A percentile compares a stretch with the other conserved stretches of the same genome.
Conservation (phyloP, 2,329 filamentous ascomycete species). For the Apiospora kogelbergensis region DNA sequence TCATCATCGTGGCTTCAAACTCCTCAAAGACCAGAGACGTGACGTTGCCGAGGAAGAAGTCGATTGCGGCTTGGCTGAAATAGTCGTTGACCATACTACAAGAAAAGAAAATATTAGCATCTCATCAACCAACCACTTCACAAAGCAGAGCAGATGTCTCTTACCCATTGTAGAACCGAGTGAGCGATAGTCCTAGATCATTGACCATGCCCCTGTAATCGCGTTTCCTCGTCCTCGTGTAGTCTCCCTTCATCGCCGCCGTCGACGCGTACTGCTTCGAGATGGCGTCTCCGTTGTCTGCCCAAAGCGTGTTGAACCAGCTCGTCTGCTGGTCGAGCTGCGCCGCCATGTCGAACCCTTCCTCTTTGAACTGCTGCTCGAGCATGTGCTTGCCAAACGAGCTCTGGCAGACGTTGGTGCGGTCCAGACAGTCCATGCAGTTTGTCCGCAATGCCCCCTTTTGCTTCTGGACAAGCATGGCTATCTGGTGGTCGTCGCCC, state of each 20-base stretch:
- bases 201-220: slow-evolving; percentile 90
- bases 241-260: slow-evolving; percentile 94
- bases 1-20: slow-evolving; percentile 92
- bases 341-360: slow-evolving; percentile 74
- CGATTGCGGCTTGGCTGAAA: slow-evolving; percentile 92
- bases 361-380: slow-evolving; percentile 72
- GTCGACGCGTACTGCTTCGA: slow-evolving; percentile 96
- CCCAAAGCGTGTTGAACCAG: slow-evolving; percentile 98
- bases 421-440: slow-evolving; percentile 97
- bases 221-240: slow-evolving; percentile 85
- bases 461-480: slow-evolving; percentile 50
- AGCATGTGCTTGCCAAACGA: slow-evolving; percentile 83
- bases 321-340: slow-evolving; percentile 76
- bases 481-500: neutral
- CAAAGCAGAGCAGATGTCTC: slow-evolving; percentile 30
- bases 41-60: slow-evolving; percentile 89
- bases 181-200: slow-evolving; percentile 85
- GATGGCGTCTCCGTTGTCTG: slow-evolving; percentile 94
- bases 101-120: neutral
- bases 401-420: slow-evolving; percentile 94
- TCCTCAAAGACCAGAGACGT: slow-evolving; percentile 85
- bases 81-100: slow-evolving; percentile 96
- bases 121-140: neutral
- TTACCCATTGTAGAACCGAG: slow-evolving; percentile 68
- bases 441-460: slow-evolving; percentile 86